Conservation (phyloP, 1,284 basidiomycete genomes). For the Cryptococcus maquisensis region DNA sequence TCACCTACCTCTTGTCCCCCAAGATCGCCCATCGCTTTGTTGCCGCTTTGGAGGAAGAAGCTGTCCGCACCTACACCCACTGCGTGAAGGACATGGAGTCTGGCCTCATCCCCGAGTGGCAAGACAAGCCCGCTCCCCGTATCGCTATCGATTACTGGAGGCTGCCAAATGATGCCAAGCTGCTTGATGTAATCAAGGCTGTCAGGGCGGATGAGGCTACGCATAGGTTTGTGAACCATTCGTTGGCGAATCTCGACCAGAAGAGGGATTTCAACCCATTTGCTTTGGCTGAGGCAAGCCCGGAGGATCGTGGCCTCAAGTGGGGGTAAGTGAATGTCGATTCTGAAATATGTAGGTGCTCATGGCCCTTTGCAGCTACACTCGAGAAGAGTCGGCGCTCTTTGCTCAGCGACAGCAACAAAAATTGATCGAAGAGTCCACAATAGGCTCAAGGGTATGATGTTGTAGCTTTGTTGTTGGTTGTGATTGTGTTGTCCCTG, state of each 20-base stretch:
- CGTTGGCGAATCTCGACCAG: slow-evolving; percentile 74
- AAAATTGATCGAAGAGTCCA: slow-evolving; percentile 14
- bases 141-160: slow-evolving; percentile 95
- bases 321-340: slow-evolving; percentile 59
- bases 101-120: slow-evolving; percentile 85
- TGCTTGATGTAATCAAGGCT: slow-evolving; percentile 83
- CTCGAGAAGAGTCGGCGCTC: slow-evolving; percentile 64
- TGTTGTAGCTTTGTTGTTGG: too few species aligned
- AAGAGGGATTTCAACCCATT: slow-evolving; percentile 83
- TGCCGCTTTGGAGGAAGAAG: slow-evolving; percentile 91
- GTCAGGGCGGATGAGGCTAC: slow-evolving; percentile 90
- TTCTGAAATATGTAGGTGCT: background rate
- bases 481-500: too few species aligned
- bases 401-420: slow-evolving; percentile 48
- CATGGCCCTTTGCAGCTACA: slow-evolving; percentile 56
- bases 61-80: slow-evolving; percentile 80
- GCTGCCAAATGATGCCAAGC: slow-evolving; percentile 63
- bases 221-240: slow-evolving; percentile 90
- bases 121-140: slow-evolving; percentile 64
- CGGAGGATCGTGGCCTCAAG: slow-evolving; percentile 70
- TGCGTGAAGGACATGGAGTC: slow-evolving; percentile 78
- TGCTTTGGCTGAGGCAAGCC: slow-evolving; percentile 80
- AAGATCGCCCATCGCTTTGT: slow-evolving; percentile 88
- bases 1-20: slow-evolving; percentile 78
- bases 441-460: background rate